Conservation (phyloP, 2,329 filamentous ascomycete species). For the Knoxdaviesia proteae region DNA sequence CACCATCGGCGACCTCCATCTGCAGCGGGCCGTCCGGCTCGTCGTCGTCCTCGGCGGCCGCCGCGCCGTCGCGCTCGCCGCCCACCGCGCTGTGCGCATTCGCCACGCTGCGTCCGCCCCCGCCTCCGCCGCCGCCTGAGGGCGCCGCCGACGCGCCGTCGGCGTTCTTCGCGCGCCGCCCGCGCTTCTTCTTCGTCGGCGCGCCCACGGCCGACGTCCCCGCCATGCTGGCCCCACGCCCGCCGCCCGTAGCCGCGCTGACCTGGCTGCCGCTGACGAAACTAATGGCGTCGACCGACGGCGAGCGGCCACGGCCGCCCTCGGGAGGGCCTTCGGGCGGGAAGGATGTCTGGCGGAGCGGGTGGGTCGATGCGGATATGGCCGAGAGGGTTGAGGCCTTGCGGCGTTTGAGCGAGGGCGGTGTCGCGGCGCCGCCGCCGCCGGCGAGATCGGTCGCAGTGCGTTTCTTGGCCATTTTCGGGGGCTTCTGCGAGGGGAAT, state of each 20-base stretch:
- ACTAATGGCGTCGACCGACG: slow-evolving; percentile 39
- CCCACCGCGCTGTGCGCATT: slow-evolving; percentile 19
- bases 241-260: slow-evolving; percentile 15
- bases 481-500: slow-evolving; percentile 26
- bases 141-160: slow-evolving; percentile 20
- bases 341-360: slow-evolving; percentile 64
- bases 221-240: slow-evolving; percentile 9
- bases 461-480: slow-evolving; percentile 38
- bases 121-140: slow-evolving; percentile 19
- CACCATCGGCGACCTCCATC: slow-evolving; percentile 34
- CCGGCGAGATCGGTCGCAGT: slow-evolving; percentile 19
- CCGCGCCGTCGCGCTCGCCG: slow-evolving; percentile 18
- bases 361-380: slow-evolving; percentile 36
- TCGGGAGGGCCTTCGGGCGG: slow-evolving; percentile 31
- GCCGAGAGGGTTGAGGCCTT: slow-evolving; percentile 46
- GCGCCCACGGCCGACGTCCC: slow-evolving; percentile 8
- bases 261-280: slow-evolving; percentile 40
- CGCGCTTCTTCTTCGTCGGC: slow-evolving; percentile 35
- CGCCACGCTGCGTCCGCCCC: slow-evolving; percentile 23
- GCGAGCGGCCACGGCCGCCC: slow-evolving; percentile 27
- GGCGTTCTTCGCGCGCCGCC: slow-evolving; percentile 37
- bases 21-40: slow-evolving; percentile 20
- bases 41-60: slow-evolving; percentile 35
- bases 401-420: slow-evolving; percentile 38
- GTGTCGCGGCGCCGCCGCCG: slow-evolving; percentile 21